These are phyloP conservation scores for Botrytis fabae DNA, from an alignment of 2,329 filamentous ascomycete species.

Conservation along the genomic window DNA sequence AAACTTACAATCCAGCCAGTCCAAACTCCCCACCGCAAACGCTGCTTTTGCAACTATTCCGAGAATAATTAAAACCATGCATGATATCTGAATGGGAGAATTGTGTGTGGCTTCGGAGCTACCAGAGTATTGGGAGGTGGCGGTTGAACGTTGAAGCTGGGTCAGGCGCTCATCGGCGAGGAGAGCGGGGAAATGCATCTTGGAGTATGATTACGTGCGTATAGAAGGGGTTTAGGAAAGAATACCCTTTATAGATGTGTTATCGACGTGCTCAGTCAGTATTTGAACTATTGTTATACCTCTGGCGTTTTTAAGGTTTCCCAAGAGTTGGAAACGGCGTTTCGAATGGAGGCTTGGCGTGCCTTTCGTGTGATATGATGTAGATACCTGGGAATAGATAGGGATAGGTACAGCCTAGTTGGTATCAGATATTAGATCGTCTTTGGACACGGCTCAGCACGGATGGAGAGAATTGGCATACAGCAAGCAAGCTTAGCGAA, in stretches of 20 bases:
- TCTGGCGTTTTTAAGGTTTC: not conserved
- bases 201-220: not conserved
- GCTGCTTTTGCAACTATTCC: not conserved
- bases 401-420: not conserved
- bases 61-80: not conserved
- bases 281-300: not conserved
- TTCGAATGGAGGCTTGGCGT: not conserved
- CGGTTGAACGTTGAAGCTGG: not conserved
- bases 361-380: not conserved
- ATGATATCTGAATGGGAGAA: constrained; percentile 1
- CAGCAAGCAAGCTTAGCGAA: not conserved
- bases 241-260: not conserved
- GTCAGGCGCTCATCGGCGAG: constrained; percentile 1
- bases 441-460: constrained; percentile 6
- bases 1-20: constrained; percentile 14
- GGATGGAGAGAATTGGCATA: not conserved
- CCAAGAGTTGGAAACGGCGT: not conserved
- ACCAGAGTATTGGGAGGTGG: not conserved
- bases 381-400: not conserved
- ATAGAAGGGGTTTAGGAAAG: not conserved
- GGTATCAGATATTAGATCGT: not conserved
- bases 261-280: not conserved
- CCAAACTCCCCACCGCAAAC: constrained; percentile 5
- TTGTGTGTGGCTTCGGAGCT: not conserved
- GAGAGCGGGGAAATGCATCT: constrained; percentile 16